phyloP scores from a whole-genome alignment of 495 filamentous ascomycete genomes.

The Penicillium maclennaniae region DNA sequence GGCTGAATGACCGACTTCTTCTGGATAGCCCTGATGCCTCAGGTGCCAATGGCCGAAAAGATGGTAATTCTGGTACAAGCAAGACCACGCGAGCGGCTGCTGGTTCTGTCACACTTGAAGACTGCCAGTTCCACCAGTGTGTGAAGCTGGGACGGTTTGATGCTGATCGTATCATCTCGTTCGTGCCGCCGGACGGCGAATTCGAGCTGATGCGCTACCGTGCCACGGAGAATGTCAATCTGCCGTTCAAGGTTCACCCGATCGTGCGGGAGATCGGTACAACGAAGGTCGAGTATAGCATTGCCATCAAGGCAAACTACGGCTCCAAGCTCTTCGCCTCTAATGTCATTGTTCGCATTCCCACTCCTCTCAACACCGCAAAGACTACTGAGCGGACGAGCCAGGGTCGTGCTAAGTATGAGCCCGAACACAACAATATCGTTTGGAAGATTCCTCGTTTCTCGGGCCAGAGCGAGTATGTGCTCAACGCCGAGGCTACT shows the following conservation, averaged over 20 bases:
- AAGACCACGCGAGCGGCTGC: conserved; percentile 94
- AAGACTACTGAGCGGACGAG: conserved; percentile 88
- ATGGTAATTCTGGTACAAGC: conserved; percentile 36
- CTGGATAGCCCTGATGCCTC: conserved; percentile 69
- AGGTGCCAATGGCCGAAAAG: conserved; percentile 44
- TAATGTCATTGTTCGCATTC: conserved; percentile 93
- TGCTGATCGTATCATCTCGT: conserved; percentile 94
- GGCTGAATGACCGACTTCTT: conserved; percentile 91
- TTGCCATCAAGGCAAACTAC: conserved; percentile 96
- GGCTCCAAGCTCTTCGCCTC: conserved; percentile 95
- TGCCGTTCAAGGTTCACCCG: conserved; percentile 97
- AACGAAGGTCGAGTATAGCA: conserved; percentile 97
- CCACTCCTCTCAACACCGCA: conserved; percentile 95
- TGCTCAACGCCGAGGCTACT: conserved; percentile 88
- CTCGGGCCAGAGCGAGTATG: conserved; percentile 91
- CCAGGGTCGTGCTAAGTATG: conserved; percentile 97
- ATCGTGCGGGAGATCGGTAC: conserved; percentile 97
- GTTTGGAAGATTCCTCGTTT: conserved; percentile 99
- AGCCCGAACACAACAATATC: conserved; percentile 95
- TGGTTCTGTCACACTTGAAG: conserved; percentile 92
- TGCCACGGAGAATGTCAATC: conserved; percentile 98
- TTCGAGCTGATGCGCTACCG: conserved; percentile 99
- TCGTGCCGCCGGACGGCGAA: conserved; percentile 95
- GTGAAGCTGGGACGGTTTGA: conserved; percentile 98
- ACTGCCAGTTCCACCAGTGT: conserved; percentile 99